Conservation (phyloP, 108 stramenopile genomes). For the Nitzschia inconspicua region DNA sequence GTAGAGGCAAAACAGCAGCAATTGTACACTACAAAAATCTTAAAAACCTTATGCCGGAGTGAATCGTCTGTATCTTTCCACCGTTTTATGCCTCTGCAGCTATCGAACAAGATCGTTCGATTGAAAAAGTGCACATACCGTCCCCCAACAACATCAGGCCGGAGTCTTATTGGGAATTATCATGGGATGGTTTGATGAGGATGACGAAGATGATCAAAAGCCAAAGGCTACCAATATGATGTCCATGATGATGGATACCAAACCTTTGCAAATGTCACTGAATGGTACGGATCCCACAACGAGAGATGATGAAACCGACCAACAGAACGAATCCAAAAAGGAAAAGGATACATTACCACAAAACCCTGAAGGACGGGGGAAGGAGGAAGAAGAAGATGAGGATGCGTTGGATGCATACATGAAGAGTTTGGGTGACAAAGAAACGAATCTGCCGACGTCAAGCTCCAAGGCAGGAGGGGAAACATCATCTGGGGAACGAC, state of each 20-base stretch:
- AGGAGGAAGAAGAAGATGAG: constrained; percentile 45
- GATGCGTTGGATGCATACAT: constrained; percentile 88
- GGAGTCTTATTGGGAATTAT: too few species aligned
- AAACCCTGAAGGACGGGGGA: not conserved
- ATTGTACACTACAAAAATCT: too few species aligned
- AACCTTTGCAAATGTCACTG: not conserved
- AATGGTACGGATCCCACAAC: not conserved
- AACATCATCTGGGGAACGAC: constrained; percentile 35
- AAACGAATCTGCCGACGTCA: not conserved
- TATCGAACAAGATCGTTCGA: too few species aligned
- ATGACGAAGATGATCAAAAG: constrained; percentile 22
- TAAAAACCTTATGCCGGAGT: too few species aligned
- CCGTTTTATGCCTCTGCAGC: too few species aligned
- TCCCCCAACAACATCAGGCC: too few species aligned
- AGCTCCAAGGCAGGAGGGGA: not conserved
- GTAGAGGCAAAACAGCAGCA: too few species aligned
- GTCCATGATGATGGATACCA: not conserved
- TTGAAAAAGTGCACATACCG: too few species aligned
- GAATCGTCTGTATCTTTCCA: too few species aligned
- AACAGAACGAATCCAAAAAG: constrained; percentile 1
- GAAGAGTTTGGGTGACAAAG: constrained; percentile 43
- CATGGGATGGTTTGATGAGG: constrained; percentile 54
- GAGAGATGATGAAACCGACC: constrained; percentile 3
- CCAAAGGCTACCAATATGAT: not conserved
- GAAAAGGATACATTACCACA: too few species aligned